phyloP scores from a whole-genome alignment of 2,329 filamentous ascomycete species.

The Microdochium bolleyi region DNA sequence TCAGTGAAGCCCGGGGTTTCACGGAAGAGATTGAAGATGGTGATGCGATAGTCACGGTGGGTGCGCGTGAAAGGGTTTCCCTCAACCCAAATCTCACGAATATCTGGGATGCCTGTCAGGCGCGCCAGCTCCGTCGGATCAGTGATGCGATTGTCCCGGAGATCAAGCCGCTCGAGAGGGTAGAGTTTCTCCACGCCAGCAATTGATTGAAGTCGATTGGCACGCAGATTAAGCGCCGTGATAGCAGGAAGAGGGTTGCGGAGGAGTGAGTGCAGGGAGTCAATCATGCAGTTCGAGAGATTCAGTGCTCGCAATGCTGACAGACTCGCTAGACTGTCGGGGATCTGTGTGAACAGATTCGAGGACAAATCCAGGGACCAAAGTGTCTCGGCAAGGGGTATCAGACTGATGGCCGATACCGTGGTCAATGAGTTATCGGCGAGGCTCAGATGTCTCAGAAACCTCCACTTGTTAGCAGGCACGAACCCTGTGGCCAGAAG shows the following conservation, averaged over 20 bases:
- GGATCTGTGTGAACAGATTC: slow-evolving; percentile 90
- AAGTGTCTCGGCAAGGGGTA: slow-evolving; percentile 77
- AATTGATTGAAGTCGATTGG: slow-evolving; percentile 78
- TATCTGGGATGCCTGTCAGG: slow-evolving; percentile 82
- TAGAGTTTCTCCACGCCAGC: slow-evolving; percentile 84
- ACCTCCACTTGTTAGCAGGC: slow-evolving; percentile 87
- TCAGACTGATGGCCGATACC: slow-evolving; percentile 66
- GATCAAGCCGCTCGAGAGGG: slow-evolving; percentile 81
- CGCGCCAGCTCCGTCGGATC: slow-evolving; percentile 87
- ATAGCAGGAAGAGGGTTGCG: slow-evolving; percentile 87
- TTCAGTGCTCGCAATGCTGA: slow-evolving; percentile 88
- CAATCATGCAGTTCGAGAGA: slow-evolving; percentile 95
- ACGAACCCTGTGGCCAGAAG: slow-evolving; percentile 64
- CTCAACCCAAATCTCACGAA: slow-evolving; percentile 85
- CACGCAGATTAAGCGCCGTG: slow-evolving; percentile 82
- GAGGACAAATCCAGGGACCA: slow-evolving; percentile 88
- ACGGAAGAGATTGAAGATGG: slow-evolving; percentile 94
- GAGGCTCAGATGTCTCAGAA: slow-evolving; percentile 83
- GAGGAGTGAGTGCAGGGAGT: slow-evolving; percentile 79
- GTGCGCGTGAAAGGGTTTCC: slow-evolving; percentile 89
- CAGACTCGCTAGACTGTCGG: slow-evolving; percentile 79
- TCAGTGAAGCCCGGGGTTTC: slow-evolving; percentile 82
- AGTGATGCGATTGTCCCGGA: slow-evolving; percentile 84
- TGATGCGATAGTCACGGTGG: slow-evolving; percentile 75
- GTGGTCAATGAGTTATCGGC: slow-evolving; percentile 85